Percentiles rank a stretch among this genome's conserved stretches.
Conservation (phyloP, 768 basidiomycete genomes). For the Trametes villosa region DNA sequence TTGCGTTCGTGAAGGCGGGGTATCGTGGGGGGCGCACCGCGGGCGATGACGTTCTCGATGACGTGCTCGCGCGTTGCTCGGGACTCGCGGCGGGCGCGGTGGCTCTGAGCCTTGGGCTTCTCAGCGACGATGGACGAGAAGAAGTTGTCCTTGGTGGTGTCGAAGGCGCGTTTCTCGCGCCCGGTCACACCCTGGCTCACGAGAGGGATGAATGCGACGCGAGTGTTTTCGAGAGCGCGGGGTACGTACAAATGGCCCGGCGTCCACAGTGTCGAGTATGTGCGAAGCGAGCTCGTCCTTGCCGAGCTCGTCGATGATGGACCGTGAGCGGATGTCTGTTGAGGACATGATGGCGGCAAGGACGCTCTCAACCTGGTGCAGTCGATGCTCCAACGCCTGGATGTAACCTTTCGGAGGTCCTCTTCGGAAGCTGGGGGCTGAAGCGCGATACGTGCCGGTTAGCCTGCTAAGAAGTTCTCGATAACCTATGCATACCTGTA, state of each 20-base stretch:
- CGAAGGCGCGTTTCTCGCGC: conserved; percentile 48
- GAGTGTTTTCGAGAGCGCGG: background rate
- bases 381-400: conserved; percentile 86
- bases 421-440: conserved; percentile 78
- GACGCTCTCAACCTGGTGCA: conserved; percentile 90
- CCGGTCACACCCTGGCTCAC: conserved; percentile 64
- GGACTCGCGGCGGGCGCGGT: conserved; percentile 64
- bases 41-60: conserved; percentile 53
- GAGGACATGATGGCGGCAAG: conserved; percentile 81
- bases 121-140: conserved; percentile 72
- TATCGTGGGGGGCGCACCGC: background rate
- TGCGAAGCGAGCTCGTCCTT: conserved; percentile 78
- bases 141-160: conserved; percentile 77
- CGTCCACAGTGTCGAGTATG: conserved; percentile 75
- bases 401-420: conserved; percentile 94
- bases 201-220: background rate
- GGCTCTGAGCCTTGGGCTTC: conserved; percentile 53
- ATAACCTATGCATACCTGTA: conserved; percentile 8
- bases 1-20: too few relatives aligned
- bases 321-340: conserved; percentile 65
- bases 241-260: conserved; percentile 72
- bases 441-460: background rate
- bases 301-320: conserved; percentile 62
- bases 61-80: conserved; percentile 78
- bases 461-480: too few relatives aligned